Percentiles rank a stretch among this genome's conserved stretches.
These are phyloP conservation scores for Bothriochloa decipiens DNA, from an alignment of 176 grass and related monocot species.

Conservation along the genomic window DNA sequence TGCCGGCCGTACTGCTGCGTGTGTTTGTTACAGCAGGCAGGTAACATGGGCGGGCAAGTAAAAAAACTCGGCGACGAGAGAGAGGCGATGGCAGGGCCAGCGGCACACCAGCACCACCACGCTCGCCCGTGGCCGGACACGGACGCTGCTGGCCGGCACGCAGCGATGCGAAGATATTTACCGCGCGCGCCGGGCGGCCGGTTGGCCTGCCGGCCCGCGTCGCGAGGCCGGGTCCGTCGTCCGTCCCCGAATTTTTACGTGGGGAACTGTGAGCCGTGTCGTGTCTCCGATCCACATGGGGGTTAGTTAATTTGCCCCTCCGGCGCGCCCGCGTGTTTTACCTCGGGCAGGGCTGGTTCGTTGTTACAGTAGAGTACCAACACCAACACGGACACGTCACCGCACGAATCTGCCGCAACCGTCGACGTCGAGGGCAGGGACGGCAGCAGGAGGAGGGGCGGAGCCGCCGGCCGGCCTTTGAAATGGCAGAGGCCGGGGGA, in stretches of 20 bases:
- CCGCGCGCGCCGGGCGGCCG: background rate
- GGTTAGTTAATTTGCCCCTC: background rate
- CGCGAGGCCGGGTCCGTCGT: background rate
- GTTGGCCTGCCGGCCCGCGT: too few relatives aligned
- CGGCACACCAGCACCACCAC: too few relatives aligned
- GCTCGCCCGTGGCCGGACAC: background rate
- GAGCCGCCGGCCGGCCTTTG: background rate
- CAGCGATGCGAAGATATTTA: background rate
- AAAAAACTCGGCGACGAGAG: slow-evolving; percentile 10
- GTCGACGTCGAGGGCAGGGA: too few relatives aligned
- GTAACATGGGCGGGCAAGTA: slow-evolving; percentile 45
- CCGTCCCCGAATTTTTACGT: background rate
- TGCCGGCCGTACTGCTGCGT: too few relatives aligned
- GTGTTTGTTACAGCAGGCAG: slow-evolving; percentile 21
- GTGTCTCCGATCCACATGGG: slow-evolving; percentile 1
- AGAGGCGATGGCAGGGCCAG: background rate
- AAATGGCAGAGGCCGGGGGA: background rate
- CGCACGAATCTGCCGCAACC: too few relatives aligned
- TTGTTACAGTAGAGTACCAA: background rate
- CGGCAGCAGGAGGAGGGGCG: too few relatives aligned
- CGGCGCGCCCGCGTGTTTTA: too few relatives aligned
- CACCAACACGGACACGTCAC: background rate
- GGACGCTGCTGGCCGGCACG: background rate
- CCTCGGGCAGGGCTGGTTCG: too few relatives aligned
- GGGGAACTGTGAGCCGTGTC: background rate